phyloP scores from a whole-genome alignment of 805 yeast species.

The Phaffomyces antillensis region DNA sequence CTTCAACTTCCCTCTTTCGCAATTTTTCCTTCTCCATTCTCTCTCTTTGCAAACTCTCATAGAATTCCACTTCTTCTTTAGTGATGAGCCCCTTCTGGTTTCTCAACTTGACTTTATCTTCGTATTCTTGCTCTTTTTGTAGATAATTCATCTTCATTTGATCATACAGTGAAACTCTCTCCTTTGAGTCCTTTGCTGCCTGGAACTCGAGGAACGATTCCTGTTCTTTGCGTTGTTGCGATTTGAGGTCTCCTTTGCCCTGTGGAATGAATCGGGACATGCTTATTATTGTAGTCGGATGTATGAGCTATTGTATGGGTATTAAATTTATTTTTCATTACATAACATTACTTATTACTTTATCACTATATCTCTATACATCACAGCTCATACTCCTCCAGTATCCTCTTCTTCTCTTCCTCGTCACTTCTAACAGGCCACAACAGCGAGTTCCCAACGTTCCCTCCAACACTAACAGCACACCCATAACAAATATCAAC shows the following conservation, averaged over 20 bases:
- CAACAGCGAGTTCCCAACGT: conserved; percentile 30
- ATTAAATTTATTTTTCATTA: too few relatives aligned
- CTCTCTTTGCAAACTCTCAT: conserved; percentile 10
- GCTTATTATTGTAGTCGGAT: too few relatives aligned
- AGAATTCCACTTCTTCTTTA: conserved; percentile 16
- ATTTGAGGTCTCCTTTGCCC: conserved; percentile 20
- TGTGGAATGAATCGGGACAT: conserved; percentile 24
- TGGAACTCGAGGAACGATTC: conserved; percentile 13
- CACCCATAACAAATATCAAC: conserved; percentile 73
- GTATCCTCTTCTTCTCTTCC: conserved; percentile 27
- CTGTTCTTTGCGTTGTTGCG: conserved; percentile 13
- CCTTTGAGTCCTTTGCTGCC: conserved; percentile 17
- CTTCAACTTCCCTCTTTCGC: conserved; percentile 15
- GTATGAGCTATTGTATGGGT: too few relatives aligned
- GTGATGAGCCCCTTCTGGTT: conserved; percentile 17
- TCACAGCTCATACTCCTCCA: conserved; percentile 41
- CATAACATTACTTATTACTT: too few relatives aligned
- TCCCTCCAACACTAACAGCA: conserved; percentile 49
- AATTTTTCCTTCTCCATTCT: conserved; percentile 5
- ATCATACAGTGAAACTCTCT: conserved; percentile 20
- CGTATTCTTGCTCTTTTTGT: conserved; percentile 18
- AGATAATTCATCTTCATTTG: conserved; percentile 23
- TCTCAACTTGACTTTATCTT: conserved; percentile 17
- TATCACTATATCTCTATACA: conserved; percentile 19
- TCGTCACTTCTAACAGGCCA: conserved; percentile 29